These are phyloP conservation scores for Puccinia horiana DNA, from an alignment of 1,284 basidiomycete genomes.

Conservation along the genomic window DNA sequence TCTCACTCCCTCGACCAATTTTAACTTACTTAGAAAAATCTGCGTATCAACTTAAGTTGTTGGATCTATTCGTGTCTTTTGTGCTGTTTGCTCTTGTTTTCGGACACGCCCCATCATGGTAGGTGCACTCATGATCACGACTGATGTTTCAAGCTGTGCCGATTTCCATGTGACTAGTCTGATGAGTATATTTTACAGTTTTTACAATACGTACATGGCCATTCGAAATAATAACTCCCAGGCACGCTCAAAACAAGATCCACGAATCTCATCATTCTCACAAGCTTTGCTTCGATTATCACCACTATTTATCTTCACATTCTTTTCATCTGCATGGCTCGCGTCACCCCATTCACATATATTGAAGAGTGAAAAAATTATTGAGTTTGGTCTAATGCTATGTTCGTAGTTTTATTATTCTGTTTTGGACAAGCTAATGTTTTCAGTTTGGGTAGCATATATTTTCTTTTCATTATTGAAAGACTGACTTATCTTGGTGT, in stretches of 20 bases:
- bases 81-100: slow-evolving; percentile 40
- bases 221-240: slow-evolving; percentile 7
- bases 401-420: slow-evolving; percentile 12
- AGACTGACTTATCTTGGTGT: not conserved
- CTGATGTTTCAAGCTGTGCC: not conserved
- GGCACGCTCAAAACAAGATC: slow-evolving; percentile 9
- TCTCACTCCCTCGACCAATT: slow-evolving; percentile 9
- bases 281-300: slow-evolving; percentile 36
- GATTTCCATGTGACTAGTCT: not conserved
- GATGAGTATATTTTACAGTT: slow-evolving; percentile 3
- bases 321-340: slow-evolving; percentile 36
- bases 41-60: slow-evolving; percentile 15
- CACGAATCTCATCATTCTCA: slow-evolving; percentile 6
- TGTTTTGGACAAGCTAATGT: not conserved
- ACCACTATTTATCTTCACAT: slow-evolving; percentile 28
- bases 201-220: slow-evolving; percentile 35
- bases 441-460: not conserved
- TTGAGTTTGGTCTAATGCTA: slow-evolving; percentile 37
- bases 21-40: slow-evolving; percentile 13
- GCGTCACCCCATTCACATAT: slow-evolving; percentile 33
- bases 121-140: not conserved
- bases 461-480: not conserved
- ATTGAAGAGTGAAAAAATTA: slow-evolving; percentile 34
- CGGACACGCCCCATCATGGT: slow-evolving; percentile 47
- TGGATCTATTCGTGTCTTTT: slow-evolving; percentile 44